Percentiles rank a stretch among this genome's conserved stretches.
phyloP scores from a whole-genome alignment of 2,329 filamentous ascomycete genomes.

The Phaeoacremonium minimum region DNA sequence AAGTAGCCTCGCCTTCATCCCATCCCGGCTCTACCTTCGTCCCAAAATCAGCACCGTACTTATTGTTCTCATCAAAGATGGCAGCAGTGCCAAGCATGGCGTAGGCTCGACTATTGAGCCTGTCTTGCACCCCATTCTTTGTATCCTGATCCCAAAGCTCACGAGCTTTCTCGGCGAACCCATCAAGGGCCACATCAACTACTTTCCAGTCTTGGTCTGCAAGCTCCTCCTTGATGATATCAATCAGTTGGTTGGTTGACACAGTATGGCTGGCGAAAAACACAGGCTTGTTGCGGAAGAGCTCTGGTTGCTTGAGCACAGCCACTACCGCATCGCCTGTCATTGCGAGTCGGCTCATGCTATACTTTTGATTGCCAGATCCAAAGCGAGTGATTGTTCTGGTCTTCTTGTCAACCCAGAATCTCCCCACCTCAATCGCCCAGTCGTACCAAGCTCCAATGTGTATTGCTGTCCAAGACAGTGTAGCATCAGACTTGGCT shows the following conservation, averaged over 20 bases:
- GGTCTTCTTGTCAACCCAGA: slow-evolving; percentile 11
- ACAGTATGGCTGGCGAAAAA: slow-evolving; percentile 8
- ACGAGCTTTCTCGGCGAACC: background rate
- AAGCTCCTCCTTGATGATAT: background rate
- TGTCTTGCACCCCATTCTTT: slow-evolving; percentile 1
- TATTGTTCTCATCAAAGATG: slow-evolving; percentile 9
- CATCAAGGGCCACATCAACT: background rate
- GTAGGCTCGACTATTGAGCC: slow-evolving; percentile 9
- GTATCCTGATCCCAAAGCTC: slow-evolving; percentile 7
- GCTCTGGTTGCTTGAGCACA: slow-evolving; percentile 2
- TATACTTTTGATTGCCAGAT: slow-evolving; percentile 5
- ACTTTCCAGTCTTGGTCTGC: background rate
- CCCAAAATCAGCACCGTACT: slow-evolving; percentile 9
- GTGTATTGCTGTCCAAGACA: slow-evolving; percentile 16
- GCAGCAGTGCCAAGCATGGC: slow-evolving; percentile 7
- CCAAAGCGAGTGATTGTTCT: slow-evolving; percentile 8
- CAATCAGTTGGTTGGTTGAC: slow-evolving; percentile 7
- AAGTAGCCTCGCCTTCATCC: slow-evolving; percentile 1
- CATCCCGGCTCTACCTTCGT: slow-evolving; percentile 6
- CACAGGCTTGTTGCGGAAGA: slow-evolving; percentile 1
- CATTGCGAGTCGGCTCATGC: slow-evolving; percentile 5
- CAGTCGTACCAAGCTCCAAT: slow-evolving; percentile 15
- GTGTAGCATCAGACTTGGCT: background rate
- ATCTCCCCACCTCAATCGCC: slow-evolving; percentile 10
- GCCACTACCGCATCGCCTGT: slow-evolving; percentile 8